Evolutionary conservation across 2,329 filamentous ascomycete genomes (phyloP).

Genomic region (Coleophoma cylindrospora): DNA sequence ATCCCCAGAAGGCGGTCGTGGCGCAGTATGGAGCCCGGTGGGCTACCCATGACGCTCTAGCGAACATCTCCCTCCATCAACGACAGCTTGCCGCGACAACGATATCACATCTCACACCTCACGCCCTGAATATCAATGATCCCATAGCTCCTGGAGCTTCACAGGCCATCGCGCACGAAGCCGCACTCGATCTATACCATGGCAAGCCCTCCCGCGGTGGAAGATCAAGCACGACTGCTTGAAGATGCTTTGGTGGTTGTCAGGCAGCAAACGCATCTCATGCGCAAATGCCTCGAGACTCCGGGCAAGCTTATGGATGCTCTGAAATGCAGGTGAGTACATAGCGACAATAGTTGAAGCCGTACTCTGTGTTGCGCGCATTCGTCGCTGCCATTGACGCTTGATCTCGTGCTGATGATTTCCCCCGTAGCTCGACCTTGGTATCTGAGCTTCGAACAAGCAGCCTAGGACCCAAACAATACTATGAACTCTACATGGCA

Average conservation of each 20-base stretch:
- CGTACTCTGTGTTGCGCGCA: slow-evolving; percentile 6
- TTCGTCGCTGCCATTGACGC: slow-evolving; percentile 2
- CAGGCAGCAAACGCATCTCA: slow-evolving; percentile 91
- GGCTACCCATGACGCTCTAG: too few relatives aligned
- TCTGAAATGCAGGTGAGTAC: slow-evolving; percentile 90
- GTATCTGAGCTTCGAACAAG: slow-evolving; percentile 98
- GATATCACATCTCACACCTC: slow-evolving; percentile 4
- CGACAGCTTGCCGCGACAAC: slow-evolving; percentile 1
- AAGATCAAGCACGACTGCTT: slow-evolving; percentile 86
- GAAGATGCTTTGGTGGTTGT: slow-evolving; percentile 96
- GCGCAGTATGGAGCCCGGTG: too few relatives aligned
- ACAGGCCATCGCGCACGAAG: slow-evolving; percentile 17
- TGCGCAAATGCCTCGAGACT: slow-evolving; percentile 96
- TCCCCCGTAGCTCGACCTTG: slow-evolving; percentile 72
- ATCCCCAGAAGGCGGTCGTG: too few relatives aligned
- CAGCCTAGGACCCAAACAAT: slow-evolving; percentile 97
- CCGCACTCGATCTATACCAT: slow-evolving; percentile 26
- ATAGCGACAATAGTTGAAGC: background rate
- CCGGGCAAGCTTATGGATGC: slow-evolving; percentile 99
- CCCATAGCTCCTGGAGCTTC: slow-evolving; percentile 14
- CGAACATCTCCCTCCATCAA: too few relatives aligned
- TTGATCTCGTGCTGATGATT: slow-evolving; percentile 22
- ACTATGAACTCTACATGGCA: slow-evolving; percentile 99
- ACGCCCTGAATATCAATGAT: slow-evolving; percentile 16
- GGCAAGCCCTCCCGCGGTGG: slow-evolving; percentile 56